Percentiles rank a stretch among this genome's conserved stretches.
These are phyloP conservation scores for Suhomyces coccinellae DNA, from an alignment of 1,139 yeast genomes.

Conservation along the genomic window DNA sequence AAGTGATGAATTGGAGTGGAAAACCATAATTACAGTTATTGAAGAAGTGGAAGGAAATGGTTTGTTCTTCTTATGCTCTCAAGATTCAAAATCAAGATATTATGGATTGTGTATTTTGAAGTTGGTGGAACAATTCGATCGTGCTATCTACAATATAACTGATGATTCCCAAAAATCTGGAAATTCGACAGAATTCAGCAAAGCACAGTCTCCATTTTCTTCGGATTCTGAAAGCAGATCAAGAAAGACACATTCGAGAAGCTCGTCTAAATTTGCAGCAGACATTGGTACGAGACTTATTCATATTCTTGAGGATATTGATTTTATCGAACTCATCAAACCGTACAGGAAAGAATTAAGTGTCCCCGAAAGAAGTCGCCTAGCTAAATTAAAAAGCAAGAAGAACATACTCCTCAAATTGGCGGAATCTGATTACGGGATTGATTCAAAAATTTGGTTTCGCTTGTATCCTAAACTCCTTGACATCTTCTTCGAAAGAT, in stretches of 20 bases:
- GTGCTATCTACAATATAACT: slow-evolving; percentile 62
- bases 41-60: slow-evolving; percentile 98
- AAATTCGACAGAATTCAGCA: not conserved
- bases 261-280: slow-evolving; percentile 74
- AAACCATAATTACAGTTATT: slow-evolving; percentile 74
- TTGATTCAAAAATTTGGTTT: slow-evolving; percentile 94
- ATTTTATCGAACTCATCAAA: slow-evolving; percentile 63
- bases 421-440: slow-evolving; percentile 92
- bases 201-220: slow-evolving; percentile 5
- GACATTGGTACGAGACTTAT: slow-evolving; percentile 78
- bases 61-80: slow-evolving; percentile 84
- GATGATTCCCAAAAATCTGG: slow-evolving; percentile 17
- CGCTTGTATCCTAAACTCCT: slow-evolving; percentile 78
- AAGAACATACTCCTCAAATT: slow-evolving; percentile 67
- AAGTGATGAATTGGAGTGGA: slow-evolving; percentile 73
- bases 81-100: slow-evolving; percentile 72
- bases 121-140: slow-evolving; percentile 81
- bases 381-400: slow-evolving; percentile 61
- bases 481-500: slow-evolving; percentile 69
- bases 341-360: slow-evolving; percentile 65
- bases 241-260: slow-evolving; percentile 48
- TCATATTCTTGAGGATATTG: slow-evolving; percentile 70
- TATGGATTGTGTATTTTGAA: slow-evolving; percentile 73
- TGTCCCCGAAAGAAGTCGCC: slow-evolving; percentile 75
- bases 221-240: slow-evolving; percentile 3